Conservation (phyloP, 2,329 filamentous ascomycete species). For the Aureobasidium sp. region DNA sequence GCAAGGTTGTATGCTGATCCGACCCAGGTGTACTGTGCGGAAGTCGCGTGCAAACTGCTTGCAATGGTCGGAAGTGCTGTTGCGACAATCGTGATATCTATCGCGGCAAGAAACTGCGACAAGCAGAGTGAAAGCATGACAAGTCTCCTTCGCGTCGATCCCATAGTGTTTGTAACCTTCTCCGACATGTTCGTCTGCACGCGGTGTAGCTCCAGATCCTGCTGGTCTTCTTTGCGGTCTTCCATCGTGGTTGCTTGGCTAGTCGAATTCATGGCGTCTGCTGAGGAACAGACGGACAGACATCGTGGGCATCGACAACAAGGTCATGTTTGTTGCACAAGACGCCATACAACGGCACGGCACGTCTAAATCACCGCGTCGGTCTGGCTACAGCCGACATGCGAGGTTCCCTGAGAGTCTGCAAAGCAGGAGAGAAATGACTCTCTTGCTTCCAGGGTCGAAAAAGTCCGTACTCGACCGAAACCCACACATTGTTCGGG, state of each 20-base stretch:
- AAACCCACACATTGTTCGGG: neutral
- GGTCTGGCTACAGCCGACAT: neutral
- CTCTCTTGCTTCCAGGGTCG: neutral
- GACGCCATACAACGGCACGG: neutral
- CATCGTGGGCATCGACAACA: conserved; percentile 1
- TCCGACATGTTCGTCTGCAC: neutral
- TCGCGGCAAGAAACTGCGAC: conserved; percentile 12
- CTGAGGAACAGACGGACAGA: neutral
- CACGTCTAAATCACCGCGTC: neutral
- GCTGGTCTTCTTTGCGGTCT: neutral
- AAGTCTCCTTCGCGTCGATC: neutral
- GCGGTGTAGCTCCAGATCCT: conserved; percentile 1
- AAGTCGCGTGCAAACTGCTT: conserved; percentile 52
- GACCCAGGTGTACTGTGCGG: conserved; percentile 63
- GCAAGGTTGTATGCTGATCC: conserved; percentile 8
- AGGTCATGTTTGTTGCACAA: neutral
- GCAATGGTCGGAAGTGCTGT: conserved; percentile 35
- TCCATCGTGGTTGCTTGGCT: neutral
- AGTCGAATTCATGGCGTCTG: neutral
- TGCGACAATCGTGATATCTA: conserved; percentile 29
- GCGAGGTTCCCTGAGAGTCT: neutral
- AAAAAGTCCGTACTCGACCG: neutral
- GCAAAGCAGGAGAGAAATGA: neutral
- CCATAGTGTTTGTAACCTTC: neutral
- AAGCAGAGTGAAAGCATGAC: conserved; percentile 13